Evolutionary conservation across 1,284 basidiomycete species (phyloP).

Genomic region (Mixia osmundae): DNA sequence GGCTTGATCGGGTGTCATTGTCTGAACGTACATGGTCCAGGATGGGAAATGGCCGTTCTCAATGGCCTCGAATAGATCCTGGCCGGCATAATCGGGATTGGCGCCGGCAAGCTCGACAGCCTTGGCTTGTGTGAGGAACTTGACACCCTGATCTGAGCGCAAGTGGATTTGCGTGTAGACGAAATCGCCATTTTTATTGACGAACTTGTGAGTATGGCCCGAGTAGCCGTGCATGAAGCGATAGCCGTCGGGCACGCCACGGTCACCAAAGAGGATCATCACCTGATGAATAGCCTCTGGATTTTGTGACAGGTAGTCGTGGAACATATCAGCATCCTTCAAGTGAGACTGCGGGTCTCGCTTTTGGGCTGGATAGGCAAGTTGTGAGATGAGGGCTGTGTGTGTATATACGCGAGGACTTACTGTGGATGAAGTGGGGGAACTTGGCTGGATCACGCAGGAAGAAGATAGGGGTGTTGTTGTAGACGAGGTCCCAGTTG

Average conservation of each 20-base stretch:
- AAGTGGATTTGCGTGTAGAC: slow-evolving; percentile 64
- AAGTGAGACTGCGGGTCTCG: slow-evolving; percentile 69
- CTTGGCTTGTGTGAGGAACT: slow-evolving; percentile 36
- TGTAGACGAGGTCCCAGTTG: slow-evolving; percentile 50
- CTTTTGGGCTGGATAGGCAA: no score
- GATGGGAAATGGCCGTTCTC: slow-evolving; percentile 47
- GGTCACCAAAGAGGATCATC: slow-evolving; percentile 63
- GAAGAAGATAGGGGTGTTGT: slow-evolving; percentile 20
- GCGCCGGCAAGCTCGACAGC: slow-evolving; percentile 37
- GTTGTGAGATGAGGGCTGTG: no score
- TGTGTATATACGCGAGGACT: no score
- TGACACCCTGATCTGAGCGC: slow-evolving; percentile 48
- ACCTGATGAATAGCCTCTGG: slow-evolving; percentile 78
- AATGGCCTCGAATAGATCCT: slow-evolving; percentile 55
- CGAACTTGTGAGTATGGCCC: slow-evolving; percentile 76
- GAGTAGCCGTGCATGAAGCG: slow-evolving; percentile 71
- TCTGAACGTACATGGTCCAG: slow-evolving; percentile 46
- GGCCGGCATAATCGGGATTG: slow-evolving; percentile 58
- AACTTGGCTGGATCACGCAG: slow-evolving; percentile 28
- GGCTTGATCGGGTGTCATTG: slow-evolving; percentile 50
- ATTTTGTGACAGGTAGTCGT: slow-evolving; percentile 71
- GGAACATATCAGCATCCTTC: slow-evolving; percentile 30
- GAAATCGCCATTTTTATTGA: slow-evolving; percentile 57
- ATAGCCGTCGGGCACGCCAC: slow-evolving; percentile 67
- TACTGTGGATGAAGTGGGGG: slow-evolving; percentile 76